Conservation (phyloP, 305 asterid species). For the Solanum chacoense region DNA sequence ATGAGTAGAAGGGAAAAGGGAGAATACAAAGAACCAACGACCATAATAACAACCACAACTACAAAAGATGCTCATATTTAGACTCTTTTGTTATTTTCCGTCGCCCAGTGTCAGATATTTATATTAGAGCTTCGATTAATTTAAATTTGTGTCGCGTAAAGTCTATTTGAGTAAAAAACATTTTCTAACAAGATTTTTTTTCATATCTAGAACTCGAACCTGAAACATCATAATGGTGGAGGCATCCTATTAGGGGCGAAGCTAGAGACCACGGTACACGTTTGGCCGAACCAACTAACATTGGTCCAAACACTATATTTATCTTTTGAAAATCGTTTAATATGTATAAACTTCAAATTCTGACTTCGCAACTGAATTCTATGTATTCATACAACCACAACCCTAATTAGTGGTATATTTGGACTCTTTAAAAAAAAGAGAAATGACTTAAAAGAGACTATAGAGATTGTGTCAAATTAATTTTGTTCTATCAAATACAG, state of each 20-base stretch:
- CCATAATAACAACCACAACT: conserved; percentile 18
- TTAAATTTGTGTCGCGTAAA: not conserved
- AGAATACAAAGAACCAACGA: conserved; percentile 10
- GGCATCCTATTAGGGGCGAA: no score
- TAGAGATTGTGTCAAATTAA: not conserved
- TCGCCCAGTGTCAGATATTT: fast-evolving
- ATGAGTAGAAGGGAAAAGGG: conserved; percentile 10
- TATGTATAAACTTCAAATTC: not conserved
- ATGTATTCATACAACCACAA: not conserved
- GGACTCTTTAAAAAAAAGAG: not conserved
- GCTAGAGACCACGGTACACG: not conserved
- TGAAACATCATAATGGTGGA: not conserved
- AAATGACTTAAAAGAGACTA: not conserved
- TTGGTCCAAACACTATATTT: not conserved
- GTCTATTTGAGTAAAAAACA: not conserved
- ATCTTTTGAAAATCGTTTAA: not conserved
- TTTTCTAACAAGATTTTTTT: no score
- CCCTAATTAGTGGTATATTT: not conserved
- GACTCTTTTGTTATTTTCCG: not conserved
- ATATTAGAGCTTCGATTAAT: not conserved
- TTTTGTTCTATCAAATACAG: conserved; percentile 25
- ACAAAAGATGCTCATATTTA: conserved; percentile 25
- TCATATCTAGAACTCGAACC: no score
- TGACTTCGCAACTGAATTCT: no score
- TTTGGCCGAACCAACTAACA: not conserved